Evolutionary conservation across 768 basidiomycete genomes (phyloP).

Genomic region (Termitomyces titanicus): DNA sequence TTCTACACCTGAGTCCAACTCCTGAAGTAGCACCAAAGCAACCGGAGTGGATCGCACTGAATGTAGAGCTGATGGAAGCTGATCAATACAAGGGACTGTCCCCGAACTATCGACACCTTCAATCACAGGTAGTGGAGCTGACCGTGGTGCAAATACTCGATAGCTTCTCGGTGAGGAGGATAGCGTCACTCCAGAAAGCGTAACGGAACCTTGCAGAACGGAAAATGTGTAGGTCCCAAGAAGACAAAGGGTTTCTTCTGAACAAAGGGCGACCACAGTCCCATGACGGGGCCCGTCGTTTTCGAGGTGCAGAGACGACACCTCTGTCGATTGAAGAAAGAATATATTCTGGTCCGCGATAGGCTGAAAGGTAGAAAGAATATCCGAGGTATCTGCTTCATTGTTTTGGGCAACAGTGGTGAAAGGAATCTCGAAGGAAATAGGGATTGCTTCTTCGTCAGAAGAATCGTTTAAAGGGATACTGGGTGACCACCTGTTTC

Average conservation of each 20-base stretch:
- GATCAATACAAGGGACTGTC: conserved; percentile 8
- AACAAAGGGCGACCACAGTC: conserved; percentile 40
- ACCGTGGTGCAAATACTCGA: conserved; percentile 71
- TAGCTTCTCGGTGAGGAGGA: conserved; percentile 36
- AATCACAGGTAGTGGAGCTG: conserved; percentile 67
- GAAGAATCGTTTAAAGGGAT: conserved; percentile 44
- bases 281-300: conserved; percentile 9
- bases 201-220: conserved; percentile 60
- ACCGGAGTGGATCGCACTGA: conserved; percentile 14
- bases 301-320: conserved; percentile 24
- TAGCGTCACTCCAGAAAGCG: conserved; percentile 53
- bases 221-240: conserved; percentile 62
- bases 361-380: conserved; percentile 51
- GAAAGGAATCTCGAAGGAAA: conserved; percentile 14
- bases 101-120: conserved; percentile 18
- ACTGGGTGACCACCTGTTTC: conserved; percentile 61
- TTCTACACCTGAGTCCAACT: conserved; percentile 57
- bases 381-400: conserved; percentile 10
- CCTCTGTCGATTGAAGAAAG: conserved; percentile 37
- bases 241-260: conserved; percentile 56
- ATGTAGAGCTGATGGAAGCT: conserved; percentile 17
- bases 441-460: conserved; percentile 34
- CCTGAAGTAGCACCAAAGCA: conserved; percentile 54
- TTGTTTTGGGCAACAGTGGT: not conserved
- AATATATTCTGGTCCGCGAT: conserved; percentile 42